Base-by-base conservation (phyloP, 495 filamentous ascomycete genomes). In the Cenococcum geophilum region DNA sequence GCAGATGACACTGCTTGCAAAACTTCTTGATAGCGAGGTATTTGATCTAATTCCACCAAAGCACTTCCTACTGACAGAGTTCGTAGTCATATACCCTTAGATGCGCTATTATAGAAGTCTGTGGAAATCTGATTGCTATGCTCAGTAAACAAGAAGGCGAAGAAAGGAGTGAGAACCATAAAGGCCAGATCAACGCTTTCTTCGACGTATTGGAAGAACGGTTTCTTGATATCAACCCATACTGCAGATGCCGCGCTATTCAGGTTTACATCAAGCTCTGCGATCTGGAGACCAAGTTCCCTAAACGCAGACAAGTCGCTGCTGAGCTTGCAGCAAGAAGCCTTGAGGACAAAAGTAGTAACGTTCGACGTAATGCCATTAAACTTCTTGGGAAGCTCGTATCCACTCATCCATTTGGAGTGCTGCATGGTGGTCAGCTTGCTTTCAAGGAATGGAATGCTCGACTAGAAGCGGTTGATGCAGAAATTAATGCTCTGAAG, bases 341-440 rank as follows among this genome's bases (percentile, higher is more conserved):
- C 69, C 77, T 99, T 22, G 89, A 96, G 72, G 93, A 99, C 75
- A 99, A 95, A 77, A 97, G 93, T 73, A 97, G 95, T 72, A 92
- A 97, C 71, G 93, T 97, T 21, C 80, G 93, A 63, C 84, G 91
- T 42, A 97, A 97, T 70, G 91, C 95, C 0, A 95, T 99, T 72
- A 97, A 95, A 68, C 76, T 99, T 32, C 78, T 97, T 14, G 88
- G 86, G 1, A 87, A 87, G 55, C 78, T 99, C 10, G 87, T 97
- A 57, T 86, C 89, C 34, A 96, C 90, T 0, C 95, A 99, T 69
- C 95, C 93, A 1, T 99, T 96, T 70, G 87, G 86, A 55, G 86
- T 89, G 10, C 84, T 97, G 72, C 92, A 97, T 68, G 95, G 92
- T 36, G 91, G 91, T 0, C 87, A 91, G 60, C 81, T 97, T 8